Conservation (phyloP, 306 rosid species). For the Adenanthera pavonina region DNA sequence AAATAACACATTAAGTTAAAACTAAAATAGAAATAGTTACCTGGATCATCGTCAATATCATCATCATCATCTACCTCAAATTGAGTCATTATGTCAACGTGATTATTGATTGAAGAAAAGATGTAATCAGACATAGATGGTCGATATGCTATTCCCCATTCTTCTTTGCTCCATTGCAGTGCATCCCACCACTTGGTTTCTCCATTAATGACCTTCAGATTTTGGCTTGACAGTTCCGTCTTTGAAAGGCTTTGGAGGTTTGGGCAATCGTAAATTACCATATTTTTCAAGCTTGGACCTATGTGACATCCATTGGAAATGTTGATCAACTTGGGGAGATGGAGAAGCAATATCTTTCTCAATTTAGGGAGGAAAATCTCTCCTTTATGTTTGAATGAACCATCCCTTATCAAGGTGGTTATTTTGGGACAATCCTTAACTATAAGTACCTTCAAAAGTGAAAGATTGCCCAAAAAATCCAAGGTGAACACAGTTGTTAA, state of each 20-base stretch:
- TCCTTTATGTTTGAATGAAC: background rate
- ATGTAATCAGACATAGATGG: background rate
- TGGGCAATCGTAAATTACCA: background rate
- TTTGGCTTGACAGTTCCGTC: background rate
- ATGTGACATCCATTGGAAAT: background rate
- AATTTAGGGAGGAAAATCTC: background rate
- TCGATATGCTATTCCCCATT: background rate
- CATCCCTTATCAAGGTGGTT: background rate
- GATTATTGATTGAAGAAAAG: background rate
- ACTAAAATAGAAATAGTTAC: no score
- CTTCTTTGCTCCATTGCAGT: background rate
- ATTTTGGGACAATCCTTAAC: background rate
- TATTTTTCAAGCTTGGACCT: background rate
- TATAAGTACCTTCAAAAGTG: background rate
- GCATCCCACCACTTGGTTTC: background rate
- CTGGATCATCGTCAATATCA: background rate
- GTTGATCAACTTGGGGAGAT: background rate
- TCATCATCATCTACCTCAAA: background rate
- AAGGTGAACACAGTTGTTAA: background rate
- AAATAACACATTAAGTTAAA: no score
- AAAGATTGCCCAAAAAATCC: background rate
- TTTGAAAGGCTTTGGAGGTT: background rate
- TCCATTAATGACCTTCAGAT: background rate
- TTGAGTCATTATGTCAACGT: background rate
- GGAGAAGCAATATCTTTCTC: background rate